Percentiles rank a stretch among this genome's conserved stretches.
Evolutionary conservation across 345 rosid species (phyloP).

Genomic region (Citrus glauca): DNA sequence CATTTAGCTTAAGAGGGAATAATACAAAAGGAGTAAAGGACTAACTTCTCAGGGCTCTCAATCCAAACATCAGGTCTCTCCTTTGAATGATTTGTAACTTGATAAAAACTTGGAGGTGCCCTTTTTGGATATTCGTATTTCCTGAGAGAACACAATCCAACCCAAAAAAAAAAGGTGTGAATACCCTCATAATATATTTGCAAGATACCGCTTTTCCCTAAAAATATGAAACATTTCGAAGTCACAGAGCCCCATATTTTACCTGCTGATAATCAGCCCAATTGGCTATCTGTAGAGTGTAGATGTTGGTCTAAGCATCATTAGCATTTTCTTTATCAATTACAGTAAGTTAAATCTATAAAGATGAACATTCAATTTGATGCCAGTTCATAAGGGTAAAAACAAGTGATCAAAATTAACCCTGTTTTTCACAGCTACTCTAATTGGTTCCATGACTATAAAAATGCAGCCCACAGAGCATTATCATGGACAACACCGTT

Average conservation of each 20-base stretch:
- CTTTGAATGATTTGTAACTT: constrained; percentile 78
- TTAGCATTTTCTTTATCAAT: background rate
- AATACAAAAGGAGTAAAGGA: constrained; percentile 31
- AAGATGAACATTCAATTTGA: background rate
- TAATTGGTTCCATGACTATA: constrained; percentile 1
- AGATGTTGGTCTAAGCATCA: background rate
- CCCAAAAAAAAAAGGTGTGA: background rate
- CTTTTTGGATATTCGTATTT: constrained; percentile 84
- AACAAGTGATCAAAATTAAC: background rate
- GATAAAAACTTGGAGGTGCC: constrained; percentile 80
- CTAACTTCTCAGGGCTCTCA: constrained; percentile 94
- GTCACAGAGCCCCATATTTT: background rate
- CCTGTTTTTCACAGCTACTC: constrained; percentile 2
- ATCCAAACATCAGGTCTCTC: constrained; percentile 99
- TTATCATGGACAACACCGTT: background rate
- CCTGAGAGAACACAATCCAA: constrained; percentile 36
- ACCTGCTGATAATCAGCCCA: background rate
- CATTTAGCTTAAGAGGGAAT: constrained; percentile 5
- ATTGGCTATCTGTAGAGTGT: background rate
- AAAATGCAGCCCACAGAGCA: background rate
- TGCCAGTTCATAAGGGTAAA: background rate
- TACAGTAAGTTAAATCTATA: background rate
- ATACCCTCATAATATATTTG: too few species aligned
- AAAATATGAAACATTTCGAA: background rate
- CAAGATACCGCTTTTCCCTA: background rate